Evolutionary conservation across 176 grass and related monocot species (phyloP).

Genomic region (Triticum dicoccoides): DNA sequence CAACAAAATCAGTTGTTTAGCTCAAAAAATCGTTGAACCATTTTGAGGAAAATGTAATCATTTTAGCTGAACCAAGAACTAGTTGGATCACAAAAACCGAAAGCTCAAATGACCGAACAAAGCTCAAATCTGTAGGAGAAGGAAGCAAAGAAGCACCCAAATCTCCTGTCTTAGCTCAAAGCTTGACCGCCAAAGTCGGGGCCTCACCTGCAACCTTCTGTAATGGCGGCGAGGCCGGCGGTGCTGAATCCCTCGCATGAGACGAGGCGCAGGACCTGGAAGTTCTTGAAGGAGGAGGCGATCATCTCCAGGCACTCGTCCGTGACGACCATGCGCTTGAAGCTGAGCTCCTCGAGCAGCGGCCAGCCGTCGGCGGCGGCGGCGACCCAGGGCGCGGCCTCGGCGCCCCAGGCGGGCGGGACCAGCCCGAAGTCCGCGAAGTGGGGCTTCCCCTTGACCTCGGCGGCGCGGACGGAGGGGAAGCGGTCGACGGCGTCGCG

Average conservation of each 20-base stretch:
- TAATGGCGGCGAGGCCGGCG: conserved; percentile 59
- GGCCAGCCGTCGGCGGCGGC: conserved; percentile 66
- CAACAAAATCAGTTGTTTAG: background rate
- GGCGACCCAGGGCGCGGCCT: conserved; percentile 51
- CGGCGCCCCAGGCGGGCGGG: conserved; percentile 52
- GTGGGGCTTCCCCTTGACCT: conserved; percentile 78
- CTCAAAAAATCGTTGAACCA: background rate
- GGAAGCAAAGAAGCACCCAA: background rate
- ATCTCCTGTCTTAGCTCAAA: conserved; percentile 23
- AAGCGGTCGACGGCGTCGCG: conserved; percentile 41
- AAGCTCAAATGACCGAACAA: background rate
- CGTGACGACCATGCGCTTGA: conserved; percentile 77
- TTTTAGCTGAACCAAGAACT: background rate
- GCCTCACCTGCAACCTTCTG: conserved; percentile 63
- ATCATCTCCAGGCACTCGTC: conserved; percentile 80
- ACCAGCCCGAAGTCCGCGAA: conserved; percentile 69
- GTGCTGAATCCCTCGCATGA: conserved; percentile 79
- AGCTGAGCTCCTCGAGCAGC: conserved; percentile 69
- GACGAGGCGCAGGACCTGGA: conserved; percentile 57
- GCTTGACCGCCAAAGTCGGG: background rate
- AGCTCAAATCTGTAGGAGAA: conserved; percentile 9
- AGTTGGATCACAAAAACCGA: background rate
- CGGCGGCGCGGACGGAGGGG: conserved; percentile 44
- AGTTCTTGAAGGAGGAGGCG: conserved; percentile 62
- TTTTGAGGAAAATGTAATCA: background rate